phyloP scores from a whole-genome alignment of 768 basidiomycete species.

The Phlegmacium glaucopus region DNA sequence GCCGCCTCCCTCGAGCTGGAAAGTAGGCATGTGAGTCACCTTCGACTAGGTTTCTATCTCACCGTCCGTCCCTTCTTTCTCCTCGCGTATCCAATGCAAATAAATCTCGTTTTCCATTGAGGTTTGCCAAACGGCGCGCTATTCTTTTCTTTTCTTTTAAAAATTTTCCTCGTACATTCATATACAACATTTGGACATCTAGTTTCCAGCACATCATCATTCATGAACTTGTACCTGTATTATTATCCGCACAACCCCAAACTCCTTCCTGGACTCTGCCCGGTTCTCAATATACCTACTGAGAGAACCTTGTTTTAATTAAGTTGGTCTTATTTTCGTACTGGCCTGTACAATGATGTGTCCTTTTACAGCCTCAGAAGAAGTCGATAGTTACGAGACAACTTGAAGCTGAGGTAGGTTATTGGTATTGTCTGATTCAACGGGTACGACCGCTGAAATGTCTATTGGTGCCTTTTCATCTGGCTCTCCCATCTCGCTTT shows the following conservation, averaged over 20 bases:
- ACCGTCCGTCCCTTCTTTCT: background rate
- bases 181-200: constrained; percentile 20
- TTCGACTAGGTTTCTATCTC: background rate
- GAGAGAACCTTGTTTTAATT: too few relatives aligned
- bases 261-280: background rate
- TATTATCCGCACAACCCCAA: constrained; percentile 3
- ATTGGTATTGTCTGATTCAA: constrained; percentile 9
- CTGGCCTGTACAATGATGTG: too few relatives aligned
- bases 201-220: constrained; percentile 21
- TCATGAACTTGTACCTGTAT: constrained; percentile 18
- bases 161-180: constrained; percentile 16
- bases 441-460: constrained; percentile 5
- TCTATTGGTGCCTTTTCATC: constrained; percentile 8
- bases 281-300: too few relatives aligned
- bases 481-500: background rate
- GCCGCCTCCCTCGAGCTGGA: constrained; percentile 68
- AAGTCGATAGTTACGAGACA: constrained; percentile 4
- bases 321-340: too few relatives aligned
- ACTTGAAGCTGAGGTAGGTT: background rate
- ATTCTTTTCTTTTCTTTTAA: constrained; percentile 1
- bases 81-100: background rate
- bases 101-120: background rate
- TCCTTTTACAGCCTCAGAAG: background rate
- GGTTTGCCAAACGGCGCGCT: constrained; percentile 2
- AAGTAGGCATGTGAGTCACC: constrained; percentile 7